Conservation (phyloP, 2,329 filamentous ascomycete genomes). For the Talaromyces funiculosus region DNA sequence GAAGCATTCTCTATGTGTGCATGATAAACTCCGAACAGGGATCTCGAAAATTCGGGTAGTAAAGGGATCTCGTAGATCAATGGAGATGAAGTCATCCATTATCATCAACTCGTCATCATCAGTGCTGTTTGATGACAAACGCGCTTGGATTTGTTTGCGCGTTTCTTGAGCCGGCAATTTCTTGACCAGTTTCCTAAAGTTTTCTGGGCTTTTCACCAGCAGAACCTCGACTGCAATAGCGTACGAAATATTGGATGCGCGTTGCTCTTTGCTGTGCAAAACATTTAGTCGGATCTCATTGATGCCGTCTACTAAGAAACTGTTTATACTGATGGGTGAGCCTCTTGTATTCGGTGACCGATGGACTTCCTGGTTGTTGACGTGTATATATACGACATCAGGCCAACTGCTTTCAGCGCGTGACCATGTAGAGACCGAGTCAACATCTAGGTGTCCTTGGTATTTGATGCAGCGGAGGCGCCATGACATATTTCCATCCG, state of each 20-base stretch:
- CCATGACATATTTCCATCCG: constrained; percentile 54
- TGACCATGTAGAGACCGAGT: constrained; percentile 55
- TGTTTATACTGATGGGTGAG: constrained; percentile 67
- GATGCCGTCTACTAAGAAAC: constrained; percentile 54
- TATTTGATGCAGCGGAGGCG: constrained; percentile 63
- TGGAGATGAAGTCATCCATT: constrained; percentile 51
- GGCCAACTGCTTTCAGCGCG: constrained; percentile 66
- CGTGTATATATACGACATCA: constrained; percentile 58
- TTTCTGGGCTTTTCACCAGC: constrained; percentile 44
- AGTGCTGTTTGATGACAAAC: constrained; percentile 35
- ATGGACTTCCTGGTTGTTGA: constrained; percentile 58
- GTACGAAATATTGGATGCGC: constrained; percentile 37
- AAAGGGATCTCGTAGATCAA: constrained; percentile 65
- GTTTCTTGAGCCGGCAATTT: constrained; percentile 47
- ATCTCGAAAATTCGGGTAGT: constrained; percentile 58
- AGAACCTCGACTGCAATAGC: constrained; percentile 67
- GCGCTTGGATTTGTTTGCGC: constrained; percentile 52
- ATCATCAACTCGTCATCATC: constrained; percentile 62
- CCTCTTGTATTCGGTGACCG: constrained; percentile 36
- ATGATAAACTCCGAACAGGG: constrained; percentile 66
- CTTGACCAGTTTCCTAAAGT: constrained; percentile 35
- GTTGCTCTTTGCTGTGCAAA: constrained; percentile 36
- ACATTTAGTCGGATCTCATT: constrained; percentile 57
- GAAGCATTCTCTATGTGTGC: constrained; percentile 80
- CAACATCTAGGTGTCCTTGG: constrained; percentile 22